Base-by-base conservation (phyloP, 495 filamentous ascomycete genomes). In the Penicillium maclennaniae region DNA sequence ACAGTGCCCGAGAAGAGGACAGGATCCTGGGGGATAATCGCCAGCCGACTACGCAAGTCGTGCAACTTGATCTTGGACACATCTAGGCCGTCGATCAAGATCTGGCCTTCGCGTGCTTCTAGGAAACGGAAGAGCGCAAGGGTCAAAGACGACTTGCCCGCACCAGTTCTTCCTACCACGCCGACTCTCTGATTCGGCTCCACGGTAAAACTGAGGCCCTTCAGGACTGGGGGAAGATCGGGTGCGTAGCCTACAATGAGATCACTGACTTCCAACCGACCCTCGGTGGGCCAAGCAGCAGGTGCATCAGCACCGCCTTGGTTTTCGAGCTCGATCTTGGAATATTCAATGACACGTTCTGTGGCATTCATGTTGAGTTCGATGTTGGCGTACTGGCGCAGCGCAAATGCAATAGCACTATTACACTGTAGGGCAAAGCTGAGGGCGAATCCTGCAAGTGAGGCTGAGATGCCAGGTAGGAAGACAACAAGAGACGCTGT, bases 1-100 rank as follows among this genome's bases (percentile, higher is more conserved):
- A 96, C 72, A 4, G 91, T 93, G 15, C 92, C 92, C 2, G 87
- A 88, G 72, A 96, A 95, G 0, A 96, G 76, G 3, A 92, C 88
- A 0, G 89, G 89, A 54, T 95, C 89, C 59, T 92, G 88, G 0
- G 89, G 89, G 39, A 95, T 95, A 63, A 95, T 92, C 27, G 87
- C 87, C 0, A 95, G 72, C 0, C 89, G 78, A 31, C 83, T 85
- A 6, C 89, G 81, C 1, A 92, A 78, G 41, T 86, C 81, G 15
- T 89, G 83, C 0, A 92, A 77, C 21, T 81, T 84, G 59, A 95
- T 82, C 58, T 82, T 86, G 1, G 87, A 85, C 19, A 90, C 84
- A 51, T 92, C 87, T 0, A 90, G 56, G 1, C 87, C 87, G 52
- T 95, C 89, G 47, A 95, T 86, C 51, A 76, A 63, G 43, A 95